Conservation (phyloP, 2,329 filamentous ascomycete species). For the Neoarthrinium moseri region DNA sequence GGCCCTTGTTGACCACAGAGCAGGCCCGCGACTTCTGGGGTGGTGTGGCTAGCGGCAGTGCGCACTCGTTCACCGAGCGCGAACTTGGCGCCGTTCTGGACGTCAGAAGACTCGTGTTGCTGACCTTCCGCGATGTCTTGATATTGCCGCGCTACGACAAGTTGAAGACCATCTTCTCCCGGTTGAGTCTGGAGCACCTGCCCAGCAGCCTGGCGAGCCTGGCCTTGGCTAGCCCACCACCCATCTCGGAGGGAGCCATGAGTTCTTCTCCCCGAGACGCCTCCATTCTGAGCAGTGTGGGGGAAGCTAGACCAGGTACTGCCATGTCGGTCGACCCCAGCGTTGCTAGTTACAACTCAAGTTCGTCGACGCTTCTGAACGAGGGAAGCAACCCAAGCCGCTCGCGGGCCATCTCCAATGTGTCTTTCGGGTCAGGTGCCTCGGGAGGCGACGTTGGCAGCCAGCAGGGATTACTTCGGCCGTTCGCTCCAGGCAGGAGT, state of each 20-base stretch:
- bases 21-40: constrained; percentile 92
- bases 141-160: constrained; percentile 87
- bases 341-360: constrained; percentile 76
- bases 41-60: constrained; percentile 50
- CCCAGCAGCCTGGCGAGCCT: constrained; percentile 52
- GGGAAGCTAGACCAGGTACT: constrained; percentile 64
- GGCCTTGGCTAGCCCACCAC: constrained; percentile 52
- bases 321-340: constrained; percentile 73
- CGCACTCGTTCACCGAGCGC: not conserved
- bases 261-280: constrained; percentile 10
- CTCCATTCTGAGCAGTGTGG: constrained; percentile 17
- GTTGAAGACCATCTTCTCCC: constrained; percentile 86
- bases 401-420: constrained; percentile 83
- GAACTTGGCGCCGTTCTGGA: constrained; percentile 61
- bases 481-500: constrained; percentile 46
- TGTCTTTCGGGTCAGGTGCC: constrained; percentile 59
- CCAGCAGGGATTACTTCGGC: constrained; percentile 44
- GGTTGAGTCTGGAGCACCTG: constrained; percentile 79
- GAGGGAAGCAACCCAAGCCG: constrained; percentile 54
- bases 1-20: constrained; percentile 72
- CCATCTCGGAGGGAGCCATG: constrained; percentile 39
- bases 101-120: constrained; percentile 83
- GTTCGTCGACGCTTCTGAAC: constrained; percentile 76
- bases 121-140: constrained; percentile 83
- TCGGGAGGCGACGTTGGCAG: constrained; percentile 36